A percentile compares a stretch with the other conserved stretches of the same genome.
Conservation (phyloP, 108 stramenopile species). For the Cyclotella choctawhatcheeana region DNA sequence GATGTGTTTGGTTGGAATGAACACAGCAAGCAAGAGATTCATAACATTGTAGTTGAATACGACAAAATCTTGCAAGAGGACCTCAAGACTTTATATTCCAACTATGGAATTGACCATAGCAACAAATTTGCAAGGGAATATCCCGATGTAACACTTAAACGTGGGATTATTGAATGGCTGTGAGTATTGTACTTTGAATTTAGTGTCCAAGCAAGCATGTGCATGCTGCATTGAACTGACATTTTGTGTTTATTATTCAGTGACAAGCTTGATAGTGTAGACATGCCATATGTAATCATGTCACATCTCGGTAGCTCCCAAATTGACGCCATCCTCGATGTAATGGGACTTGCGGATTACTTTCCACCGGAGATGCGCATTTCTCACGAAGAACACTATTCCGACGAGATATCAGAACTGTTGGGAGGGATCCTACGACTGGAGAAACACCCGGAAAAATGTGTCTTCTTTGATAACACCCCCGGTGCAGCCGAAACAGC, state of each 20-base stretch:
- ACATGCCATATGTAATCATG: constrained; percentile 75
- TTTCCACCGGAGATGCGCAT: constrained; percentile 70
- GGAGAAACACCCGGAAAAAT: constrained; percentile 77
- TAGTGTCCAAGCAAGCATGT: neutral
- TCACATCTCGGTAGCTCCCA: constrained; percentile 66
- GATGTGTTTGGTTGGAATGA: constrained; percentile 66
- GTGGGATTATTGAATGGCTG: constrained; percentile 65
- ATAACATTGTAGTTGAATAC: constrained; percentile 52
- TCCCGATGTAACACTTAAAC: constrained; percentile 44
- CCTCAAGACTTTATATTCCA: constrained; percentile 16
- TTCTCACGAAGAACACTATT: constrained; percentile 45
- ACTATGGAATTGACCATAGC: neutral
- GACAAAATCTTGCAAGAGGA: constrained; percentile 42
- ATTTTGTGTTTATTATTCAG: neutral
- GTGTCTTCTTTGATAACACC: constrained; percentile 77
- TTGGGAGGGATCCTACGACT: constrained; percentile 72
- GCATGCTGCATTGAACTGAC: constrained; percentile 1
- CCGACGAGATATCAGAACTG: constrained; percentile 60
- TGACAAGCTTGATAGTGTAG: constrained; percentile 57
- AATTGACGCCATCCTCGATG: constrained; percentile 60
- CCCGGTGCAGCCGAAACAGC: constrained; percentile 61
- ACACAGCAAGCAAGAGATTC: constrained; percentile 45
- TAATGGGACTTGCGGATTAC: constrained; percentile 66
- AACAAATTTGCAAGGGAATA: constrained; percentile 14
- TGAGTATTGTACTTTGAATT: constrained; percentile 24